Conservation (phyloP, 2,329 filamentous ascomycete species). For the Meredithiella fracta region DNA sequence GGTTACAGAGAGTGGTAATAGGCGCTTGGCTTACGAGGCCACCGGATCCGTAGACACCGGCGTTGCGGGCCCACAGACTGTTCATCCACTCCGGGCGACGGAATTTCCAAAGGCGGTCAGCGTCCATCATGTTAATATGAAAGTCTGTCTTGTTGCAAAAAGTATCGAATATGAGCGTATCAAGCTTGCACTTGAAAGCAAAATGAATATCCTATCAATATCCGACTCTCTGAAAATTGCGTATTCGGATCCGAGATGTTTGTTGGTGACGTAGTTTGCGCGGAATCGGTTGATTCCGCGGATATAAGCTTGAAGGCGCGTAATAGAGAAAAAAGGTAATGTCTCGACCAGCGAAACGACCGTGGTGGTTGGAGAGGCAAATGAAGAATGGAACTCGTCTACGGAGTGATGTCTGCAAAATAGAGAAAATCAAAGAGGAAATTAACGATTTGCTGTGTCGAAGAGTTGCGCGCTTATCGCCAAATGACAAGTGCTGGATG, state of each 20-base stretch:
- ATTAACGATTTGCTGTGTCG: neutral
- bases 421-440: neutral
- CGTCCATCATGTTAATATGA: constrained; percentile 31
- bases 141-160: neutral
- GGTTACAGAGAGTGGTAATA: neutral
- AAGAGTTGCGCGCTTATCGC: neutral
- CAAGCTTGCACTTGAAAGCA: neutral
- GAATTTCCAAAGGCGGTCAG: constrained; percentile 53
- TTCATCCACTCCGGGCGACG: constrained; percentile 49
- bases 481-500: neutral
- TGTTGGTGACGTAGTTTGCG: constrained; percentile 11
- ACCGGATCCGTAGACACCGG: constrained; percentile 46
- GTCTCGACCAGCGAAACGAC: constrained; percentile 4
- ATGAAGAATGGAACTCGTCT: neutral
- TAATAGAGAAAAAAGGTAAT: neutral
- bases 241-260: neutral
- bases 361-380: neutral
- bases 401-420: neutral
- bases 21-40: constrained; percentile 35
- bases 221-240: neutral
- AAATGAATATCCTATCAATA: neutral
- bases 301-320: neutral
- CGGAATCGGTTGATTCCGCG: neutral
- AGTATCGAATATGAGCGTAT: neutral
- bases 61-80: constrained; percentile 45